Percentiles rank a stretch among this genome's conserved stretches.
These are phyloP conservation scores for Cyclostephanos tholiformis DNA, from an alignment of 108 stramenopile species.

Conservation along the genomic window DNA sequence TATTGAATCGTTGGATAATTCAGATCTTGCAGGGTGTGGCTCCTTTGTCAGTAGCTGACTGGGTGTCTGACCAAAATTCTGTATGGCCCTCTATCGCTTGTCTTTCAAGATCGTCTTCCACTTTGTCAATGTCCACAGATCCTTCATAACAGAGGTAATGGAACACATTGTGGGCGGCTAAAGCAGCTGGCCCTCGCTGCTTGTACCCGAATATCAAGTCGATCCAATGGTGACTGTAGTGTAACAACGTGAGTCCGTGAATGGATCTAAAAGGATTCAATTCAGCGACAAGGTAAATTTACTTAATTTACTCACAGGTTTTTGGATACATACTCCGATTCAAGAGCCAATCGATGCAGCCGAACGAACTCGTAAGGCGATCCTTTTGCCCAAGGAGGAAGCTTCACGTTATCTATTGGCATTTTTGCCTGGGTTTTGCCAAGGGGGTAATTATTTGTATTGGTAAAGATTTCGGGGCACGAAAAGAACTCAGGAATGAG, in stretches of 20 bases:
- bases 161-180: slow-evolving; percentile 90
- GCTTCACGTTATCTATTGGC: slow-evolving; percentile 81
- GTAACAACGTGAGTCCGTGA: too few relatives aligned
- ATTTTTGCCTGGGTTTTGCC: slow-evolving; percentile 82
- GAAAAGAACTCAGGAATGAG: slow-evolving; percentile 94
- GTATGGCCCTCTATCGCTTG: slow-evolving; percentile 91
- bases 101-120: slow-evolving; percentile 84
- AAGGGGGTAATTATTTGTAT: slow-evolving; percentile 86
- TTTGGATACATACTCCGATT: slow-evolving; percentile 90
- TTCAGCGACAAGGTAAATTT: too few relatives aligned
- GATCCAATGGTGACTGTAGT: slow-evolving; percentile 81
- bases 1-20: slow-evolving; percentile 53
- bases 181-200: slow-evolving; percentile 87
- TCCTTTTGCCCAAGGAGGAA: slow-evolving; percentile 96
- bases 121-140: slow-evolving; percentile 93
- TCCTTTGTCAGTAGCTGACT: slow-evolving; percentile 78
- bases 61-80: slow-evolving; percentile 98
- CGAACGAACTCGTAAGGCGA: slow-evolving; percentile 92
- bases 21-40: slow-evolving; percentile 68
- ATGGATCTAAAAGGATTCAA: too few relatives aligned
- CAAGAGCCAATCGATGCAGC: slow-evolving; percentile 90
- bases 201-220: slow-evolving; percentile 97
- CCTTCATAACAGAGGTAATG: slow-evolving; percentile 97
- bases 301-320: slow-evolving; percentile 63
- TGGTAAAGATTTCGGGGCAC: slow-evolving; percentile 87